Evolutionary conservation across 1,284 basidiomycete species (phyloP).

Genomic region (Heliocybe sulcata): DNA sequence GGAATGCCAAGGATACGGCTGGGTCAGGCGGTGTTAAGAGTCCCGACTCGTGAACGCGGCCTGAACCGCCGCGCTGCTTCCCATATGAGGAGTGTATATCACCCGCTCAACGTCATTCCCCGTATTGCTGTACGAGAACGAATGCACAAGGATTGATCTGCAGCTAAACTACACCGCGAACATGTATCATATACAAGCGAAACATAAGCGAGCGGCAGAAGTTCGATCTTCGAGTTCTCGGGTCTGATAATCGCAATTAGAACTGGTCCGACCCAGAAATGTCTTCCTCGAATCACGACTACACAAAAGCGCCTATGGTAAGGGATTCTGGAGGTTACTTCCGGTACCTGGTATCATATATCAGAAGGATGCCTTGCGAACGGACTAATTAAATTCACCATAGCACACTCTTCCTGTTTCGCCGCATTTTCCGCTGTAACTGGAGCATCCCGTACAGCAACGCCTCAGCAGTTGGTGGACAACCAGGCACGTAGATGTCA

Average conservation of each 20-base stretch:
- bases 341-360: constrained; percentile 36
- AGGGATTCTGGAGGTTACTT: constrained; percentile 24
- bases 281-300: neutral
- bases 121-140: neutral
- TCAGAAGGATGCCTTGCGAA: neutral
- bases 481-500: constrained; percentile 95
- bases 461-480: constrained; percentile 92
- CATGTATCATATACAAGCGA: too few species aligned
- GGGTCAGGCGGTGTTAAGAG: neutral
- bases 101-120: neutral
- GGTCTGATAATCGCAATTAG: too few species aligned
- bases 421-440: constrained; percentile 95
- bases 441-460: constrained; percentile 93
- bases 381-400: constrained; percentile 54
- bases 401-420: constrained; percentile 82
- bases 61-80: neutral
- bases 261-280: too few species aligned
- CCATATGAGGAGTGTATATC: neutral
- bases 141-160: neutral
- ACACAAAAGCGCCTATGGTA: neutral
- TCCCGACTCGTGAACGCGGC: neutral
- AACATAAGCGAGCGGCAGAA: too few species aligned
- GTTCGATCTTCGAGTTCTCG: too few species aligned
- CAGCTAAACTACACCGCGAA: too few species aligned
- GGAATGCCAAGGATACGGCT: neutral